Evolutionary conservation across 176 grass and related monocot genomes (phyloP).

Genomic region (sorghum (Sorghum bicolor)): Sorghum_bicolor_NCBIv3 NC_012875.2:57958001-57958500

Average conservation of each 20-base stretch:
- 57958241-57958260: neutral
- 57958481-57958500: neutral
- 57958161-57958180: neutral
- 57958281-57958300: slow-evolving; percentile 25
- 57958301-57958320: neutral
- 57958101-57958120: neutral
- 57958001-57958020: neutral
- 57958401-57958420: neutral
- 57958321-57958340: slow-evolving; percentile 39
- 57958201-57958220: slow-evolving; percentile 33
- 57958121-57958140: neutral
- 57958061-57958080: neutral
- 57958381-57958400: neutral
- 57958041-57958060: neutral
- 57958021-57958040: neutral
- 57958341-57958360: neutral
- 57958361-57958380: neutral
- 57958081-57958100: neutral
- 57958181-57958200: neutral
- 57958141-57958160: neutral
- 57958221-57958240: neutral
- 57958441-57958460: neutral
- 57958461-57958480: neutral
- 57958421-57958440: neutral
- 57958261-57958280: slow-evolving; percentile 4